Conservation (phyloP, 2,329 filamentous ascomycete species). For the Calycina herbarum region DNA sequence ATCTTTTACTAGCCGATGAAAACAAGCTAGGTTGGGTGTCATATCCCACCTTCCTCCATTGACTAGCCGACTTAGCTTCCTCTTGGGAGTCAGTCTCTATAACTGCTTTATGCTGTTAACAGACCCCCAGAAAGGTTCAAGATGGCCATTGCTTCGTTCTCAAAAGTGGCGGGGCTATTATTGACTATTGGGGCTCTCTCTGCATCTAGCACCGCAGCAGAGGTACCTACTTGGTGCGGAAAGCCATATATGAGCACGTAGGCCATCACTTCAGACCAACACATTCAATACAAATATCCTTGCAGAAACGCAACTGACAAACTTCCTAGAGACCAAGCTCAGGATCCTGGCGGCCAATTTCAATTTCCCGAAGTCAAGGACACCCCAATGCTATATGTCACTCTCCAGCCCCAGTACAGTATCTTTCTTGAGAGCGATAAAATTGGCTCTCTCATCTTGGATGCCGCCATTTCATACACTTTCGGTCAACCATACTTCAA, state of each 20-base stretch:
- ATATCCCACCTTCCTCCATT: too few species aligned
- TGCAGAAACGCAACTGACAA: constrained; percentile 2
- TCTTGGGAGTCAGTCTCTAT: too few species aligned
- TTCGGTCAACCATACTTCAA: constrained; percentile 40
- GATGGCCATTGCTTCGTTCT: not conserved
- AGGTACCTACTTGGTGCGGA: constrained; percentile 40
- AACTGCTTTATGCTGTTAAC: not conserved
- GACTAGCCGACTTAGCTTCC: too few species aligned
- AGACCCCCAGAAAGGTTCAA: not conserved
- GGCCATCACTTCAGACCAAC: constrained; percentile 19
- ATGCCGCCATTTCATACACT: constrained; percentile 42
- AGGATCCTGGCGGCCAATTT: constrained; percentile 50
- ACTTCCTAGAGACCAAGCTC: constrained; percentile 43
- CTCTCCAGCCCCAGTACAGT: constrained; percentile 47
- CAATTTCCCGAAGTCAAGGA: constrained; percentile 41
- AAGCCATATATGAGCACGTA: constrained; percentile 47
- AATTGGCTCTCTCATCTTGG: constrained; percentile 43
- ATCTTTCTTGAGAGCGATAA: constrained; percentile 47
- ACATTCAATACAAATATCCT: not conserved
- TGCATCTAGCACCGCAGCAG: constrained; percentile 30
- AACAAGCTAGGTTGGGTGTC: too few species aligned
- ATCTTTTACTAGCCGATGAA: too few species aligned
- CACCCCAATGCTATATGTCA: constrained; percentile 43
- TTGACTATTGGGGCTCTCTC: not conserved
- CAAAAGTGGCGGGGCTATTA: not conserved